These are phyloP conservation scores for Grosmannia clavigera DNA, from an alignment of 2,329 filamentous ascomycete genomes.

Conservation along the genomic window DNA sequence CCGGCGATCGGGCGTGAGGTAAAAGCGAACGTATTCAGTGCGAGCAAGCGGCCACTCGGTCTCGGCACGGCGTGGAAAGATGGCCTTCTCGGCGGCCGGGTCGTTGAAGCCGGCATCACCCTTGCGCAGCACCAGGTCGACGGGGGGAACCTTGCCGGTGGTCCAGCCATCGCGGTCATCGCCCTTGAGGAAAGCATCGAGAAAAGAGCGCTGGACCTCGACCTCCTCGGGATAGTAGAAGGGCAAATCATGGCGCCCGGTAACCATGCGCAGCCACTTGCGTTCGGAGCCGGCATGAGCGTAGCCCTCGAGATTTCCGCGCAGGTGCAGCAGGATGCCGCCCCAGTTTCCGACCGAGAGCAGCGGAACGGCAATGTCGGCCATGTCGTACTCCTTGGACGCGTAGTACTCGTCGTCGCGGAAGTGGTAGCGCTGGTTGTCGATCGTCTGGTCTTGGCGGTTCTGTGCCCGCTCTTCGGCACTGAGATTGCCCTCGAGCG, in stretches of 20 bases:
- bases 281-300: constrained; percentile 49
- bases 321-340: constrained; percentile 54
- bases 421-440: constrained; percentile 39
- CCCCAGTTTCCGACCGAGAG: constrained; percentile 61
- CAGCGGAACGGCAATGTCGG: constrained; percentile 54
- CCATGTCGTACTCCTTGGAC: constrained; percentile 51
- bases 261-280: constrained; percentile 60
- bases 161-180: constrained; percentile 52
- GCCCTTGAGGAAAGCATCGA: constrained; percentile 59
- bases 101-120: constrained; percentile 57
- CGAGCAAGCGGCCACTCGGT: constrained; percentile 54
- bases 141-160: constrained; percentile 43
- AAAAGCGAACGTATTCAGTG: constrained; percentile 51
- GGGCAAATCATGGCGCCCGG: constrained; percentile 57
- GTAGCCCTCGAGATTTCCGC: constrained; percentile 57
- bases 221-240: constrained; percentile 62
- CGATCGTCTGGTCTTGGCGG: constrained; percentile 32
- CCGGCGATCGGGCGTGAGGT: constrained; percentile 35
- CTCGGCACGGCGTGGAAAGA: constrained; percentile 42
- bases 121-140: constrained; percentile 49
- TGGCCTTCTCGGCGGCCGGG: constrained; percentile 47
- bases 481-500: constrained; percentile 45
- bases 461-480: constrained; percentile 38
- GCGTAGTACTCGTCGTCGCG: constrained; percentile 53
- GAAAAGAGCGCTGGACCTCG: constrained; percentile 52